Conservation (phyloP, 805 yeast genomes). For the Candida nonsorbophila region DNA sequence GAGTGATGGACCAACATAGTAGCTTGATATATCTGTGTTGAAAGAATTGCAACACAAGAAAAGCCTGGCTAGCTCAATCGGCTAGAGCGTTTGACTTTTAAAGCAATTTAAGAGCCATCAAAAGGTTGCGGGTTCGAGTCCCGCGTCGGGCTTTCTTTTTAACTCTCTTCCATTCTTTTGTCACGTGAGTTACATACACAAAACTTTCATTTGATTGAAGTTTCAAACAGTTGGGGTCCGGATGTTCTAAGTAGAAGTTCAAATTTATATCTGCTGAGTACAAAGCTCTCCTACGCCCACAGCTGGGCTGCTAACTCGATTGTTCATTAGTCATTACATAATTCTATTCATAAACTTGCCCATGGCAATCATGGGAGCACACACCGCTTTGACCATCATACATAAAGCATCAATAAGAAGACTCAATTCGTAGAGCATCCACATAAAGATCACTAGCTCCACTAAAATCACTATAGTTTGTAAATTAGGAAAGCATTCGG, state of each 20-base stretch:
- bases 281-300: neutral
- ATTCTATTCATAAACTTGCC: slow-evolving; percentile 40
- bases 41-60: neutral
- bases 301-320: too few species aligned
- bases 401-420: slow-evolving; percentile 38
- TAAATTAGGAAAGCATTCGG: slow-evolving; percentile 28
- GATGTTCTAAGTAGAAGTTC: neutral
- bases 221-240: neutral
- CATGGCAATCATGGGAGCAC: slow-evolving; percentile 43
- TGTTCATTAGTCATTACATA: slow-evolving; percentile 20
- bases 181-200: neutral
- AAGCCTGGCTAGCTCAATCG: slow-evolving; percentile 15
- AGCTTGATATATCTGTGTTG: too few species aligned
- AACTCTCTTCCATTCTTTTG: neutral
- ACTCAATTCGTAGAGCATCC: slow-evolving; percentile 39
- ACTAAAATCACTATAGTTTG: slow-evolving; percentile 36
- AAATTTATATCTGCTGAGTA: neutral
- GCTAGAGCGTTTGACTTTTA: slow-evolving; percentile 15
- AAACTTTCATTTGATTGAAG: neutral
- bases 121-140: slow-evolving; percentile 15
- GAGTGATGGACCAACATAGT: too few species aligned
- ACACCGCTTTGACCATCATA: slow-evolving; percentile 39
- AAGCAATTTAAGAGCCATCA: slow-evolving; percentile 4
- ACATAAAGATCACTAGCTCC: slow-evolving; percentile 33
- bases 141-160: slow-evolving; percentile 13